phyloP scores from a whole-genome alignment of 805 yeast species.

The Candida adriatica region DNA sequence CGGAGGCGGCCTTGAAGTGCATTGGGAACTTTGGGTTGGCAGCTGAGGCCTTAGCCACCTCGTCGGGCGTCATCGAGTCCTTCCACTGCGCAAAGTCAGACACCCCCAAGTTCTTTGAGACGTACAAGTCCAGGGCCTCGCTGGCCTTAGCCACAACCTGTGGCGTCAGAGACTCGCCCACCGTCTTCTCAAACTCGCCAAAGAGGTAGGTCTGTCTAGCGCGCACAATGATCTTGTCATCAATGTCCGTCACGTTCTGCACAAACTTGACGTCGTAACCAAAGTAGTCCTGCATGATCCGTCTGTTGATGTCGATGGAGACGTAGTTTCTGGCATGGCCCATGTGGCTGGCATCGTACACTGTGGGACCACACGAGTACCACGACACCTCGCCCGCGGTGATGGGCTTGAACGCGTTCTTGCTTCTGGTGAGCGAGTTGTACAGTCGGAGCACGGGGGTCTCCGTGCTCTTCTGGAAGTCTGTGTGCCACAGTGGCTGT shows the following conservation, averaged over 20 bases:
- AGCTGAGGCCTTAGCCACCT: constrained; percentile 40
- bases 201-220: constrained; percentile 87
- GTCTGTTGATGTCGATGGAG: constrained; percentile 85
- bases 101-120: constrained; percentile 41
- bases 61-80: constrained; percentile 38
- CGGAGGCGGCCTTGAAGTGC: constrained; percentile 59
- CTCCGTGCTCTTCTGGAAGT: constrained; percentile 20
- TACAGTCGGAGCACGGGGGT: constrained; percentile 52
- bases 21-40: constrained; percentile 81
- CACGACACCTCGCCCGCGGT: constrained; percentile 66
- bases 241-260: constrained; percentile 98
- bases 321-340: constrained; percentile 98
- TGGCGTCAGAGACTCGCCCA: constrained; percentile 22
- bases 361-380: constrained; percentile 99
- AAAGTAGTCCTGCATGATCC: constrained; percentile 84
- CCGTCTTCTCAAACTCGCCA: constrained; percentile 42
- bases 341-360: constrained; percentile 93
- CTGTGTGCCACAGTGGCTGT: constrained; percentile 50
- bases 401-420: constrained; percentile 71
- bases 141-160: constrained; percentile 34
- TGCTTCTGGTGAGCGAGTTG: constrained; percentile 78
- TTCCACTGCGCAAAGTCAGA: constrained; percentile 48
- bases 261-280: constrained; percentile 84
- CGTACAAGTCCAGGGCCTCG: constrained; percentile 41
- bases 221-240: constrained; percentile 91